These are phyloP conservation scores for Daldinia vernicosa DNA, from an alignment of 495 filamentous ascomycete species.

Conservation along the genomic window DNA sequence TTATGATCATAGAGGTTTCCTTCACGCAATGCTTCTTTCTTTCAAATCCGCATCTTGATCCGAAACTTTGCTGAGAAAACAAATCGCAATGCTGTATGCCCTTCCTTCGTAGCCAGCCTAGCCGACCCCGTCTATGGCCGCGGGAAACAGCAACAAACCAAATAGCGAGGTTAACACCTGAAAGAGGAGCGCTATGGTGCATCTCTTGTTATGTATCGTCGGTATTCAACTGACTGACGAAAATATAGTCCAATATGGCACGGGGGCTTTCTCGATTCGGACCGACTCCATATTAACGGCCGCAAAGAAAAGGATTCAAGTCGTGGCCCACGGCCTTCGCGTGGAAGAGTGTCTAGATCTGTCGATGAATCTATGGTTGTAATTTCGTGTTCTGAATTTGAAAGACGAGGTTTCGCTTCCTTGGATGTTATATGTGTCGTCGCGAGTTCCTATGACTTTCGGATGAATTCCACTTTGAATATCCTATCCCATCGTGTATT, in stretches of 20 bases:
- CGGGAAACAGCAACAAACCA: constrained; percentile 1
- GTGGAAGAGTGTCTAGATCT: constrained; percentile 1
- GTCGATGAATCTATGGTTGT: not conserved
- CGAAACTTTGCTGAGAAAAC: constrained; percentile 8
- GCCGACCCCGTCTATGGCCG: constrained; percentile 4
- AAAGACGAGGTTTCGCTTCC: not conserved
- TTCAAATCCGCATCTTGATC: not conserved
- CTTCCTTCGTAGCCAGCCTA: constrained; percentile 10
- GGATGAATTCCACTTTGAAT: not conserved
- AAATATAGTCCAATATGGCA: constrained; percentile 34
- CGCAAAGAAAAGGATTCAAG: not conserved
- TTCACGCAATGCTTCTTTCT: not conserved
- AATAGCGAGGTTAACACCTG: constrained; percentile 7
- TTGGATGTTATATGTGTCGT: constrained; percentile 1
- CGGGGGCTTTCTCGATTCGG: constrained; percentile 14
- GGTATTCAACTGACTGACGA: constrained; percentile 30
- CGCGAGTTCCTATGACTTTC: not conserved
- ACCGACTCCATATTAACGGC: constrained; percentile 5
- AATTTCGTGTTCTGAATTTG: not conserved
- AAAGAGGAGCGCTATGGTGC: constrained; percentile 25
- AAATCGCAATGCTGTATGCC: constrained; percentile 9
- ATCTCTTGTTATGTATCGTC: constrained; percentile 9
- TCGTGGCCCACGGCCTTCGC: constrained; percentile 3
- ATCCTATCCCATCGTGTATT: constrained; percentile 7
- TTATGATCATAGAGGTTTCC: not conserved